A percentile compares a stretch with the other conserved stretches of the same genome.
Evolutionary conservation across 176 grass and related monocot genomes (phyloP).

Genomic region (Elymus sibiricus): DNA sequence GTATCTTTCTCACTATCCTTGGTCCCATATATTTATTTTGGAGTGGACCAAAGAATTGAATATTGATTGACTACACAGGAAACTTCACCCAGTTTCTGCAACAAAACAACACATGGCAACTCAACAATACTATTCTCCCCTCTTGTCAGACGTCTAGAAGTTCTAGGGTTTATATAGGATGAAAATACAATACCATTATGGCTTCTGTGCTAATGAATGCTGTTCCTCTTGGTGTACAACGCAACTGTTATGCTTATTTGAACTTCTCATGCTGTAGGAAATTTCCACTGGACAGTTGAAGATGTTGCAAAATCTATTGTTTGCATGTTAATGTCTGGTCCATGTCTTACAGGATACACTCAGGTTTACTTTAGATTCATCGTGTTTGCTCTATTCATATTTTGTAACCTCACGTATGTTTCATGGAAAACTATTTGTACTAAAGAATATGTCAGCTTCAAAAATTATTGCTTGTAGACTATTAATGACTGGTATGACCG

Average conservation of each 20-base stretch:
- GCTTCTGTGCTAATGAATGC: background rate
- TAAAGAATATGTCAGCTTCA: constrained; percentile 33
- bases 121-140: background rate
- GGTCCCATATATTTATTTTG: background rate
- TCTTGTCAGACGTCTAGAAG: background rate
- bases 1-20: background rate
- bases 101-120: background rate
- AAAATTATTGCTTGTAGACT: constrained; percentile 64
- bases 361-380: constrained; percentile 51
- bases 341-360: constrained; percentile 92
- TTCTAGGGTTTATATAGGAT: background rate
- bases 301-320: constrained; percentile 90
- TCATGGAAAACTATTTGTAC: background rate
- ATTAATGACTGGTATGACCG: constrained; percentile 97
- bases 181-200: background rate
- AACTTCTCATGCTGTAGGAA: constrained; percentile 49
- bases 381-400: background rate
- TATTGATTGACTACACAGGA: background rate
- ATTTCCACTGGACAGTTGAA: constrained; percentile 98
- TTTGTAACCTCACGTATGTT: background rate
- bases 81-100: background rate
- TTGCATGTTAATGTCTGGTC: constrained; percentile 98
- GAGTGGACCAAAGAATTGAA: background rate
- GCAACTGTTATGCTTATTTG: constrained; percentile 4
- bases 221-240: constrained; percentile 10